Evolutionary conservation across 2,329 filamentous ascomycete species (phyloP), one percentile per base, ranked within the genome.

Genomic region (Alternaria conjuncta): DNA sequence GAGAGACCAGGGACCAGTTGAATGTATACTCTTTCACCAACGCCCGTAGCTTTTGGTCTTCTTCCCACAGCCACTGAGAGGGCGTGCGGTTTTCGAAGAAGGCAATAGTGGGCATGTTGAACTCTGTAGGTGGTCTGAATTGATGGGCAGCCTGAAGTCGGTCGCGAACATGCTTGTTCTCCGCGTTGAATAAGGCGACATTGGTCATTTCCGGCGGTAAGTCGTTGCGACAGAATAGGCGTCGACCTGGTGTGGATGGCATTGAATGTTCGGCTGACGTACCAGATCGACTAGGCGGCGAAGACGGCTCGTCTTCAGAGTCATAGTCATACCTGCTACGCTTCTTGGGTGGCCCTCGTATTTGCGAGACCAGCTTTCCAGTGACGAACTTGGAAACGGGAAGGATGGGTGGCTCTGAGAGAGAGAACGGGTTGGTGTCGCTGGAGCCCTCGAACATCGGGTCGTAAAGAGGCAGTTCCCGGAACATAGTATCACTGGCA

Each of bases 1-100:
- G 92, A 1, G 94, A 92, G 57, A 98, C 97, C 6, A 99, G 85
- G 4, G 94, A 96, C 96, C 96, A 99, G 73, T 99, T 99, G 83
- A 97, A 98, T 0, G 93, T 93, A 75, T 96, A 97, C 67, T 98
- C 93, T 71, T 93, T 92, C 18, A 97, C 96, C 44, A 97, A 85
- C 49, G 86, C 87, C 57, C 92, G 90, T 7, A 99, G 84, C 79
- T 97, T 93, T 71, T 98, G 94, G 70, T 99, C 96, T 77, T 99
- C 96, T 3, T 90, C 85, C 75, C 89, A 87, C 0, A 93, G 93
- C 96, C 96, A 99, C 75, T 97, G 94, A 4, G 96, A 98, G 2
- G 94, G 90, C 57, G 86, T 89, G 43, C 96, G 87, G 65, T 88
- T 91, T 79, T 99, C 95, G 74, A 97, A 98, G 81, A 98, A 99